phyloP scores from a whole-genome alignment of 1,284 basidiomycete species.

The Puccinia horiana region DNA sequence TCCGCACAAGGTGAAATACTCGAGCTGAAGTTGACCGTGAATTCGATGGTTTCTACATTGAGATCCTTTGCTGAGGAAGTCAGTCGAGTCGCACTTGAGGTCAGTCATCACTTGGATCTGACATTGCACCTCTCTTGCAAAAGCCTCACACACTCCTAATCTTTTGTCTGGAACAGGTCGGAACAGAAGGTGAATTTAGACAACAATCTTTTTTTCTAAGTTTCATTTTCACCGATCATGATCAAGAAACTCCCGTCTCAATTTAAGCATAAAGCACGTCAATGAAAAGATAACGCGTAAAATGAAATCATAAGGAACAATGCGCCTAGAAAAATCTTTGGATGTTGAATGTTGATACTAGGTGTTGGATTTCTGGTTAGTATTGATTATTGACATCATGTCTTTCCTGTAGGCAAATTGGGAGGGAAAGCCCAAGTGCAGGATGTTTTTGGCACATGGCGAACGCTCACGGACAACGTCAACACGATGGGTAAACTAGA shows the following conservation, averaged over 20 bases:
- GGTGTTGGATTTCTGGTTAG: slow-evolving; percentile 52
- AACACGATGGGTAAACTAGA: slow-evolving; percentile 62
- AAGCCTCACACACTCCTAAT: too few species aligned
- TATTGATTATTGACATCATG: slow-evolving; percentile 55
- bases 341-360: slow-evolving; percentile 51
- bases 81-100: slow-evolving; percentile 58
- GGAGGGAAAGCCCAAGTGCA: slow-evolving; percentile 61
- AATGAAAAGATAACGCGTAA: slow-evolving; percentile 65
- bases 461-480: slow-evolving; percentile 60
- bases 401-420: slow-evolving; percentile 58
- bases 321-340: background rate
- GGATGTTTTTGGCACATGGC: slow-evolving; percentile 62
- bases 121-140: too few species aligned
- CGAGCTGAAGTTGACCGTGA: slow-evolving; percentile 78
- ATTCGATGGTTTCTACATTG: slow-evolving; percentile 83
- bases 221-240: background rate
- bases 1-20: slow-evolving; percentile 89
- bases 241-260: background rate
- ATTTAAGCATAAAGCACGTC: too few species aligned
- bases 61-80: slow-evolving; percentile 79
- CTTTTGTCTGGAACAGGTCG: slow-evolving; percentile 63
- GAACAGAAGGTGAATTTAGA: slow-evolving; percentile 88
- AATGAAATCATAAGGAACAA: slow-evolving; percentile 51
- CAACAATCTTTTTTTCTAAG: slow-evolving; percentile 86
- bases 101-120: slow-evolving; percentile 49